Percentiles rank a stretch among this genome's conserved stretches.
These are phyloP conservation scores for Peniophora sp. DNA, from an alignment of 1,284 basidiomycete genomes.

Conservation along the genomic window DNA sequence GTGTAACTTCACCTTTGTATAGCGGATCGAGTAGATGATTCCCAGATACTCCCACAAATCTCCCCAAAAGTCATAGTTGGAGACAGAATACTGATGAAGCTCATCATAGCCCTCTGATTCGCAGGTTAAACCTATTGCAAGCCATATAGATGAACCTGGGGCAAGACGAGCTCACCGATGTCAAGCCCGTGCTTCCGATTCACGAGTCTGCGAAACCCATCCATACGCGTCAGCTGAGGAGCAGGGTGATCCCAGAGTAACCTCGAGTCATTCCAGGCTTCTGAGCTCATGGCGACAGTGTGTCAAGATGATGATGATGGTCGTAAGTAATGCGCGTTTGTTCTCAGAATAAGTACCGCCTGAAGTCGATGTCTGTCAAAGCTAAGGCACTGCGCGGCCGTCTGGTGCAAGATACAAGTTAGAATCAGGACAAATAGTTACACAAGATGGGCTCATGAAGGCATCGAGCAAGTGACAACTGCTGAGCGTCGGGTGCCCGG, in stretches of 20 bases:
- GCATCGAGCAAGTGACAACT: too few relatives aligned
- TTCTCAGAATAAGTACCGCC: too few relatives aligned
- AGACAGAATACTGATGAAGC: conserved; percentile 54
- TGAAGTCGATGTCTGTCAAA: too few relatives aligned
- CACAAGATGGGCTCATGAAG: too few relatives aligned
- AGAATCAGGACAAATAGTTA: too few relatives aligned
- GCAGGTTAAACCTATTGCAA: conserved; percentile 11
- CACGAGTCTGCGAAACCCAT: conserved; percentile 43
- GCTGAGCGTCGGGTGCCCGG: too few relatives aligned
- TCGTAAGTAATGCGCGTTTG: too few relatives aligned
- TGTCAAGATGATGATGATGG: too few relatives aligned
- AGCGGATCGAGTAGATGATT: conserved; percentile 48
- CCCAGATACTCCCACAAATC: conserved; percentile 57
- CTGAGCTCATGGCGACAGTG: too few relatives aligned
- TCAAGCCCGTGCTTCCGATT: conserved; percentile 51
- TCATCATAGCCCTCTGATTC: conserved; percentile 49
- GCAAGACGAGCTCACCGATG: conserved; percentile 34
- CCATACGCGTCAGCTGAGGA: conserved; percentile 32
- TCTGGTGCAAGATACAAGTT: too few relatives aligned
- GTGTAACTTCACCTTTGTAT: conserved; percentile 7
- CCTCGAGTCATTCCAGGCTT: conserved; percentile 27
- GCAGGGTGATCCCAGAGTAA: conserved; percentile 43
- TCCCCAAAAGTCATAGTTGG: conserved; percentile 53
- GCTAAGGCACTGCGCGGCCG: too few relatives aligned
- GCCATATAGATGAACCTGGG: neutral